Conservation (phyloP, 2,329 filamentous ascomycete genomes). For the Epichloe sibirici region DNA sequence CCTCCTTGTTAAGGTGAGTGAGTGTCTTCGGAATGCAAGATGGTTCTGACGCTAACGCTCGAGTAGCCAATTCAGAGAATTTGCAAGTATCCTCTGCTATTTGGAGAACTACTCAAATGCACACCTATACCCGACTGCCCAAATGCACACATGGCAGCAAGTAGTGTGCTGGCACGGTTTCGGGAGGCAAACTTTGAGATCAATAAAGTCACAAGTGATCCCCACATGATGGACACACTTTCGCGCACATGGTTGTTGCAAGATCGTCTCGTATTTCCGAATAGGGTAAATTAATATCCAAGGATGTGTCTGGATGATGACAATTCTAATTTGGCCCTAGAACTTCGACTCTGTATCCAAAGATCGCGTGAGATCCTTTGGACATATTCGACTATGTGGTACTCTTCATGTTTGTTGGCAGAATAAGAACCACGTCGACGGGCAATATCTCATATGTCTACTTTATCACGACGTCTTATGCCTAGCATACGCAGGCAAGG, state of each 20-base stretch:
- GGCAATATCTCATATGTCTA: slow-evolving; percentile 73
- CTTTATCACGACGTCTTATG: slow-evolving; percentile 74
- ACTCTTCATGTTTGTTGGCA: slow-evolving; percentile 77
- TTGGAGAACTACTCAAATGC: slow-evolving; percentile 68
- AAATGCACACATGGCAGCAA: slow-evolving; percentile 66
- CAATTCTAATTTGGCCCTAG: slow-evolving; percentile 17
- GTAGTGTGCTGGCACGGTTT: slow-evolving; percentile 58
- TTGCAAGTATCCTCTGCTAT: slow-evolving; percentile 81
- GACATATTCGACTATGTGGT: slow-evolving; percentile 71
- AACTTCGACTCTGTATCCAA: slow-evolving; percentile 40
- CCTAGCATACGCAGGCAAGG: slow-evolving; percentile 54
- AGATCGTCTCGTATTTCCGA: slow-evolving; percentile 63
- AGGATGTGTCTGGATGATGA: neutral
- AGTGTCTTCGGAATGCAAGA: neutral
- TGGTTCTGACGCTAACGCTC: neutral
- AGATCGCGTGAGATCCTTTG: slow-evolving; percentile 64
- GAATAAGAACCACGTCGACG: slow-evolving; percentile 51
- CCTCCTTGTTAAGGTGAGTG: slow-evolving; percentile 70
- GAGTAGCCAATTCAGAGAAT: slow-evolving; percentile 77
- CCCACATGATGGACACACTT: slow-evolving; percentile 53
- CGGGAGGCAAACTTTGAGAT: slow-evolving; percentile 67
- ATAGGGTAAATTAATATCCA: slow-evolving; percentile 42
- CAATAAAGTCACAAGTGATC: slow-evolving; percentile 73
- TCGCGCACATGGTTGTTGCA: slow-evolving; percentile 79
- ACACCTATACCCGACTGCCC: slow-evolving; percentile 81